These are phyloP conservation scores for Hemileccinum rubropunctum DNA, from an alignment of 768 basidiomycete species.

Conservation along the genomic window DNA sequence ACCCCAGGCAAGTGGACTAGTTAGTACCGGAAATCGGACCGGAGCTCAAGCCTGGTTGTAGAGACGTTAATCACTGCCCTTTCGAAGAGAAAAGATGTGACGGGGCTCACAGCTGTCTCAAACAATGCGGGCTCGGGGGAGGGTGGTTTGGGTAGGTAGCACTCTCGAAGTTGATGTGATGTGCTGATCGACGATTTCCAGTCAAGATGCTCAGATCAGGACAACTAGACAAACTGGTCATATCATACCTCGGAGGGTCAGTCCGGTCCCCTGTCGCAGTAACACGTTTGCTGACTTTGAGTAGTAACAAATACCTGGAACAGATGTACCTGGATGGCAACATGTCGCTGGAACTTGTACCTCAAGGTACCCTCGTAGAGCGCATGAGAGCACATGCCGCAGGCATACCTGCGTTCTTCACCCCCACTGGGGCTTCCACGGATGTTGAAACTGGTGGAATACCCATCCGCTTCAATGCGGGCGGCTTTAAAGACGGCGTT, in stretches of 20 bases:
- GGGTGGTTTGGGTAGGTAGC: conserved; percentile 58
- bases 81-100: conserved; percentile 65
- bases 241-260: conserved; percentile 84
- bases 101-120: conserved; percentile 72
- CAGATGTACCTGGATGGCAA: conserved; percentile 72
- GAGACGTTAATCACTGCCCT: conserved; percentile 81
- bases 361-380: conserved; percentile 89
- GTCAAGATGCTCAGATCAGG: conserved; percentile 70
- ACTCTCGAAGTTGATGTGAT: background rate
- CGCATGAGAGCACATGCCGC: conserved; percentile 82
- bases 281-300: background rate
- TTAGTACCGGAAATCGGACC: background rate
- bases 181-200: conserved; percentile 25
- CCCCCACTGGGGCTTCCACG: conserved; percentile 81
- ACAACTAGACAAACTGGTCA: conserved; percentile 77
- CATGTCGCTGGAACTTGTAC: conserved; percentile 83
- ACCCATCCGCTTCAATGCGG: conserved; percentile 74
- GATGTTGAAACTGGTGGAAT: conserved; percentile 74
- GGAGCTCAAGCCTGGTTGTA: conserved; percentile 20
- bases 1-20: conserved; percentile 58
- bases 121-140: conserved; percentile 78
- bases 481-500: conserved; percentile 64
- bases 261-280: conserved; percentile 8
- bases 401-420: conserved; percentile 86
- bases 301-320: conserved; percentile 82